Percentiles rank a stretch among this genome's conserved stretches.
Evolutionary conservation across 2,329 filamentous ascomycete species (phyloP).

Genomic region (Beauveria sp.): DNA sequence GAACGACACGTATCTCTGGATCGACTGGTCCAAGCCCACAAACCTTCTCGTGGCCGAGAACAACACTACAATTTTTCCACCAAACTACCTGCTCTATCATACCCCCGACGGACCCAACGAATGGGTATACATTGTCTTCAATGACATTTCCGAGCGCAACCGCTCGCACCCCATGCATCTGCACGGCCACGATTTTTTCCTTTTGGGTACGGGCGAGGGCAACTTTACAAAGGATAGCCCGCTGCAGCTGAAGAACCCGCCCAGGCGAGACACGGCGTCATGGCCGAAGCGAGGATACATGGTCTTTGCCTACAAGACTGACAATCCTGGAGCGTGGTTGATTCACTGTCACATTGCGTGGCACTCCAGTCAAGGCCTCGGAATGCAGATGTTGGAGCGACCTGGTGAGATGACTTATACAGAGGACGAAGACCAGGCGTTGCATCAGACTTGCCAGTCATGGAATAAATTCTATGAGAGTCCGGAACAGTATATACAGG

Average conservation of each 20-base stretch:
- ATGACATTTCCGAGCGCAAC: constrained; percentile 4
- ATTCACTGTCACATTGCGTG: constrained; percentile 57
- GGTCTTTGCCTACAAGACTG: constrained; percentile 40
- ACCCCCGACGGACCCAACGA: neutral
- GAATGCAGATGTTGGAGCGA: neutral
- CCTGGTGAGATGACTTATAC: neutral
- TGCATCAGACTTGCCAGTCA: neutral
- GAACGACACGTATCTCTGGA: neutral
- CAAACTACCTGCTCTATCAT: neutral
- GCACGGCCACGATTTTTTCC: constrained; percentile 17
- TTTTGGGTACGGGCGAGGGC: constrained; percentile 12
- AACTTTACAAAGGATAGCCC: constrained; percentile 8
- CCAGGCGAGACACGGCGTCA: constrained; percentile 44
- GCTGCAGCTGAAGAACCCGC: constrained; percentile 31
- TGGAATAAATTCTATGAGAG: neutral
- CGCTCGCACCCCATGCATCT: constrained; percentile 18
- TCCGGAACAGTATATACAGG: neutral
- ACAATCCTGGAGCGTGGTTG: constrained; percentile 41
- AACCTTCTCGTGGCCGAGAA: neutral
- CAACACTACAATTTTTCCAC: neutral
- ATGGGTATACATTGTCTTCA: constrained; percentile 17
- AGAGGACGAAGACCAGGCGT: neutral
- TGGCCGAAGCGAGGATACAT: constrained; percentile 36
- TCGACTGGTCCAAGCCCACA: neutral
- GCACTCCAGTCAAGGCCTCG: constrained; percentile 39